Evolutionary conservation across 352 stramenopile genomes (phyloP), one percentile per base, ranked within the genome.

Genomic region (Globisporangium iwayamae): DNA sequence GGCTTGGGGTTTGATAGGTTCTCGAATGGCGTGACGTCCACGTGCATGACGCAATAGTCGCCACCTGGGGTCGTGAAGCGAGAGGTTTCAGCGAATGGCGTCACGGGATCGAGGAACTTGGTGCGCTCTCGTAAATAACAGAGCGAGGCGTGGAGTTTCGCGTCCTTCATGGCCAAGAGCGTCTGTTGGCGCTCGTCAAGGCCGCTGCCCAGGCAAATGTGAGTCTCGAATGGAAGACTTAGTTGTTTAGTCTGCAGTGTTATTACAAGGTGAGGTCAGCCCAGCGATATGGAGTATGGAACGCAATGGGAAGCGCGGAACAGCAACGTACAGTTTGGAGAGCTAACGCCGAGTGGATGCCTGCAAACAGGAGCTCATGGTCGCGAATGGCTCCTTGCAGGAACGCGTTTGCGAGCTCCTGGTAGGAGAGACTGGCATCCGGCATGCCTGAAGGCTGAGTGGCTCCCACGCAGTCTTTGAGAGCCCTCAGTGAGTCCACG

Each of bases 111-210:
- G 66, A 85, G 71, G 25, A 74, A 73, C 3, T 62, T 65, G 30
- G 71, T 73, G 8, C 75, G 73, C 54, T 78, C 73, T 0, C 66
- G 66, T 5, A 83, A 53, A 38, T 81, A 75, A 14, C 66, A 48
- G 3, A 78, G 58, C 18, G 66, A 67, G 10, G 75, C 73, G n/a
- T 69, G 43, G 9, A 86, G 65, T 25, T 67, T 68, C 57, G 74
- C 55, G 45, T 66, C 65, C 48, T 81, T 79, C 62, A 76, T 65
- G 3, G 48, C 53, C 25, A 75, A 36, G 10, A 85, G 47, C 30
- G 65, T 65, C 8, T 68, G 50, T 25, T 71, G 71, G 18, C 77
- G 69, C 28, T 68, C 65, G 6, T 57, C 51, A 0, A 20, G 62
- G 39, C 76, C 65, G 10, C 22, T 52, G 2, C 68, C 68, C 18